These are phyloP conservation scores for Spergularia marina DNA, from an alignment of 148 eudicot genomes.

Conservation along the genomic window DNA sequence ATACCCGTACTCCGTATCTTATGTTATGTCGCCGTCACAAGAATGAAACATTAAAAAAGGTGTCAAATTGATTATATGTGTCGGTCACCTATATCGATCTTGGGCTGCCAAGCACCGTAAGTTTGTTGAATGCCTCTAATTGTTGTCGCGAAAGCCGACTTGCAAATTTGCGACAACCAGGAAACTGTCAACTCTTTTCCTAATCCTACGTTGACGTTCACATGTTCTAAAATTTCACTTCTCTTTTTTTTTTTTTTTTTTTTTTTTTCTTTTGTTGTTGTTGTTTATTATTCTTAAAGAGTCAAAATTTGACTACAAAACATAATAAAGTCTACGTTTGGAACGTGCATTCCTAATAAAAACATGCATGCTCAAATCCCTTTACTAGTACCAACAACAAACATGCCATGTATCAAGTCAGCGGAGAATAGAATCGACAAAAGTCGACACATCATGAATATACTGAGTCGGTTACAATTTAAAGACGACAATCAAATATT, in stretches of 20 bases:
- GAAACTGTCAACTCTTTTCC: neutral
- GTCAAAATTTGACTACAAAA: neutral
- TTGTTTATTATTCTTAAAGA: no score
- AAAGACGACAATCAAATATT: no score
- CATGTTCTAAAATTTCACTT: neutral
- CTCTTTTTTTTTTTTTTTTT: no score
- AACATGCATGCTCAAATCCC: neutral
- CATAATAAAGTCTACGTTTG: neutral
- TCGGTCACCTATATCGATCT: neutral
- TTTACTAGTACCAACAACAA: no score
- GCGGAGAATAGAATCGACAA: no score
- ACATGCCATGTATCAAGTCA: no score
- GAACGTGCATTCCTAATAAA: neutral
- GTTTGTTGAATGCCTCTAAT: neutral
- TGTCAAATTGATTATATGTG: neutral
- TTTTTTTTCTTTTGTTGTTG: no score
- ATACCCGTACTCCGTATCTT: no score
- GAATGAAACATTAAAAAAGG: neutral
- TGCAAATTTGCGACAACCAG: neutral
- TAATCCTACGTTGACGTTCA: slow-evolving; percentile 14
- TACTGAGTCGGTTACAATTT: no score
- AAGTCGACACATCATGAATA: no score
- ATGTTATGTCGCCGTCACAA: neutral
- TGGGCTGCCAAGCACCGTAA: neutral
- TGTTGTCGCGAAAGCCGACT: neutral